Evolutionary conservation across 805 yeast genomes (phyloP).

Genomic region (Sungouiozyma ichnusensis): DNA sequence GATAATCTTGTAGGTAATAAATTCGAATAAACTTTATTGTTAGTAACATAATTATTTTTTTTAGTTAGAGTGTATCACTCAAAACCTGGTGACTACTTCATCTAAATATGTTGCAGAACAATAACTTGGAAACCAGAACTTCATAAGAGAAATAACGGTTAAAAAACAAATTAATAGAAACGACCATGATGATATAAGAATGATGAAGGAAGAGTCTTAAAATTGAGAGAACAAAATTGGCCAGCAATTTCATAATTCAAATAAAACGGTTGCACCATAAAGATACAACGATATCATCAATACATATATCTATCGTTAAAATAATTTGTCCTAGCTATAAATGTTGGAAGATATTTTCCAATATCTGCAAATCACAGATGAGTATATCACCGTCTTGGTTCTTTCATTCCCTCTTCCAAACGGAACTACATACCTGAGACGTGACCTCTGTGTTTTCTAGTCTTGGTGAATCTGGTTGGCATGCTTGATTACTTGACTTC

Average conservation of each 20-base stretch:
- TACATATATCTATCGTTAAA: neutral
- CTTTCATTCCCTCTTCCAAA: slow-evolving; percentile 33
- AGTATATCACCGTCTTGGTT: slow-evolving; percentile 31
- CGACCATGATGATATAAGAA: neutral
- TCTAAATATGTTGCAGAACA: neutral
- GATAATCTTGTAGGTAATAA: neutral
- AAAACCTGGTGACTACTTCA: neutral
- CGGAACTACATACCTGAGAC: slow-evolving; percentile 80
- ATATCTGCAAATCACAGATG: slow-evolving; percentile 2
- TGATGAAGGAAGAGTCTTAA: slow-evolving; percentile 7
- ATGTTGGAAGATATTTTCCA: neutral
- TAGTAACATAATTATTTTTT: neutral
- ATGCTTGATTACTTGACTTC: slow-evolving; percentile 35
- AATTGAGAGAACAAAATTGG: neutral
- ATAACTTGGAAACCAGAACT: neutral
- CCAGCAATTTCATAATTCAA: neutral
- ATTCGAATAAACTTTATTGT: neutral
- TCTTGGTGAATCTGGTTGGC: slow-evolving; percentile 99
- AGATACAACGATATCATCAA: neutral
- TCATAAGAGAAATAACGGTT: neutral
- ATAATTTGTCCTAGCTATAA: no score
- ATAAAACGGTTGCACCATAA: neutral
- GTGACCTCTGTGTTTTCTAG: slow-evolving; percentile 99
- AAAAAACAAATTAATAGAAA: neutral
- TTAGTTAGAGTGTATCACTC: neutral